Percentiles rank a stretch among this genome's conserved stretches.
Conservation (phyloP, 371 early-diverging fungal species). For the Mucor racemosus region DNA sequence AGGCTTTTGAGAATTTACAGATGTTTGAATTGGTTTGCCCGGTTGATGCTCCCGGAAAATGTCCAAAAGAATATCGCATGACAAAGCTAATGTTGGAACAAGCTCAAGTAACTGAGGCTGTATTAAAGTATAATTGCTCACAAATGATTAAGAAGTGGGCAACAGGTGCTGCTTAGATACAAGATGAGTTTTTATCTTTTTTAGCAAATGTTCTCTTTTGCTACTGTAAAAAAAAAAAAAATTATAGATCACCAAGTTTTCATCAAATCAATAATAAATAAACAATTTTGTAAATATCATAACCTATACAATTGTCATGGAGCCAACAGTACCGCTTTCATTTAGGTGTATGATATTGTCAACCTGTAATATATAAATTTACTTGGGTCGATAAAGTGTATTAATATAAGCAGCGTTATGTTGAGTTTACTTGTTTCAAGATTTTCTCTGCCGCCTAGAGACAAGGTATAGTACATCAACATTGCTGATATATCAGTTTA, state of each 20-base stretch:
- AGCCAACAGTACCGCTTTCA: neutral
- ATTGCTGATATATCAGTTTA: no score
- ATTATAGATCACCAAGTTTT: no score
- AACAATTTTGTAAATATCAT: neutral
- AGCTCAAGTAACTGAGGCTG: slow-evolving; percentile 69
- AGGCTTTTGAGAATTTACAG: slow-evolving; percentile 80
- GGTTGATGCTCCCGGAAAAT: slow-evolving; percentile 60
- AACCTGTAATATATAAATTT: no score
- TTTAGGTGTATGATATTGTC: no score
- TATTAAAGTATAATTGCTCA: slow-evolving; percentile 63
- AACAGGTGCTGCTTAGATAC: slow-evolving; percentile 9
- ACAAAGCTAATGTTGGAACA: slow-evolving; percentile 75
- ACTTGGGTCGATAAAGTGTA: no score
- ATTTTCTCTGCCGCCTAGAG: no score
- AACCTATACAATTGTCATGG: neutral
- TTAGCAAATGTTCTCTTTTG: neutral
- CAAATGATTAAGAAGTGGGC: slow-evolving; percentile 62
- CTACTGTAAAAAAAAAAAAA: neutral
- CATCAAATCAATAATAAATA: neutral
- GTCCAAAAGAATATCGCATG: slow-evolving; percentile 89
- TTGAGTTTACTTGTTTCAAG: no score
- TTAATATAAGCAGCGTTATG: no score
- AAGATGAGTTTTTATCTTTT: no score
- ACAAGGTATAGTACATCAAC: no score
- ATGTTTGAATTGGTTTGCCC: slow-evolving; percentile 73